phyloP scores from a whole-genome alignment of 139 green algal genomes.

The Ettlia oleoabundans region DNA sequence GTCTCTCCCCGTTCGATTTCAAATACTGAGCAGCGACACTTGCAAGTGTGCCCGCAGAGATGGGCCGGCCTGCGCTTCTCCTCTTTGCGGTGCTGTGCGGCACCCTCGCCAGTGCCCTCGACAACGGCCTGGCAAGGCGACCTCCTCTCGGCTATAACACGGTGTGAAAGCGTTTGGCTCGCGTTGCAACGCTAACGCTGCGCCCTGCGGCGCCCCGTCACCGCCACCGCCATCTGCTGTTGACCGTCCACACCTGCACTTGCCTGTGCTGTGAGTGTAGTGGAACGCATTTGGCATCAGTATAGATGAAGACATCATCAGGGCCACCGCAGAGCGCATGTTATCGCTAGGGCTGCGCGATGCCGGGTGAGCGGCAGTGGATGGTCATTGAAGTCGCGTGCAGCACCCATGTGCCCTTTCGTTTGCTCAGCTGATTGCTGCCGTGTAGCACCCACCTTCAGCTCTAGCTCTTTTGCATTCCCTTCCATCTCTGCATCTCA shows the following conservation, averaged over 20 bases:
- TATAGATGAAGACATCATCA: slow-evolving; percentile 46
- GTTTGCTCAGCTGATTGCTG: neutral
- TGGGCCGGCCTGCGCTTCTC: too few relatives aligned
- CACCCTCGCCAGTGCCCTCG: too few relatives aligned
- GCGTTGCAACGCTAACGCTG: too few relatives aligned
- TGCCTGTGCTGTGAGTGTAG: too few relatives aligned
- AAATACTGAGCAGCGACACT: too few relatives aligned
- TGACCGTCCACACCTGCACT: neutral
- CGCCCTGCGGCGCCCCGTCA: neutral
- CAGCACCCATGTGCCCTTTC: neutral
- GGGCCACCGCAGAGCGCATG: slow-evolving; percentile 45
- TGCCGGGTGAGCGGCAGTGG: slow-evolving; percentile 22
- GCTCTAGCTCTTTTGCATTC: neutral
- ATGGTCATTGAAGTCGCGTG: too few relatives aligned
- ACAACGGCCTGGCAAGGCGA: slow-evolving; percentile 41
- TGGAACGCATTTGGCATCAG: slow-evolving; percentile 51
- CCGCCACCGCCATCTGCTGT: neutral
- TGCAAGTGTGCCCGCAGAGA: too few relatives aligned
- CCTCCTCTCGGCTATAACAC: slow-evolving; percentile 51
- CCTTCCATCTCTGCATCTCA: neutral
- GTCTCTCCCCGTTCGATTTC: too few relatives aligned
- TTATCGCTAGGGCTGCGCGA: slow-evolving; percentile 36
- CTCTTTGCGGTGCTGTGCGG: too few relatives aligned
- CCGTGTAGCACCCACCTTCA: too few relatives aligned
- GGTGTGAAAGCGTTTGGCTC: too few relatives aligned